phyloP scores from a whole-genome alignment of 257 asterid species.

The Nicotiana attenuata region DNA sequence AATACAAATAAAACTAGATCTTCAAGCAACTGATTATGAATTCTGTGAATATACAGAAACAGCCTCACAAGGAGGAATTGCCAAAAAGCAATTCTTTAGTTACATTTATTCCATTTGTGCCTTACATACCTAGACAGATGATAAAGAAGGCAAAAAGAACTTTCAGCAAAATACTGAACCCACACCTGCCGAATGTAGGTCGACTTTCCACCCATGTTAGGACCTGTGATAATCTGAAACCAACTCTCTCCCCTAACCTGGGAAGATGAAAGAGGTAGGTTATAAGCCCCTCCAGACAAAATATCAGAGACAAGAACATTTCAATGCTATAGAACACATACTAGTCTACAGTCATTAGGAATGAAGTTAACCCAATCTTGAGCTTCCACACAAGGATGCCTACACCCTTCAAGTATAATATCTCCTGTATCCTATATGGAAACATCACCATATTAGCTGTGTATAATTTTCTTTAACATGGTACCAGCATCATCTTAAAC shows the following conservation, averaged over 20 bases:
- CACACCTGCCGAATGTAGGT: constrained; percentile 90
- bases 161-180: not conserved
- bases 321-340: constrained; percentile 35
- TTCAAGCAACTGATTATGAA: not conserved
- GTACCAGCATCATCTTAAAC: not conserved
- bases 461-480: not conserved
- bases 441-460: constrained; percentile 17
- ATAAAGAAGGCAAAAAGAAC: not conserved
- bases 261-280: constrained; percentile 19
- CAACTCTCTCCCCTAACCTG: constrained; percentile 87
- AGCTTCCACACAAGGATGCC: constrained; percentile 99
- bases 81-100: not conserved
- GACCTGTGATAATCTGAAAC: constrained; percentile 98
- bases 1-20: constrained; percentile 3
- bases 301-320: constrained; percentile 12
- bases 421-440: constrained; percentile 73
- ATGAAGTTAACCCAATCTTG: constrained; percentile 99
- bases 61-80: not conserved
- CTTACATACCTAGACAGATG: not conserved
- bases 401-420: constrained; percentile 83
- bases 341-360: constrained; percentile 93
- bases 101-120: not conserved
- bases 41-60: not conserved
- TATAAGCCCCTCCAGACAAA: constrained; percentile 16
- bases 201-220: constrained; percentile 99